Conservation (phyloP, 2,329 filamentous ascomycete genomes). For the Ceratocystis harringtonii region DNA sequence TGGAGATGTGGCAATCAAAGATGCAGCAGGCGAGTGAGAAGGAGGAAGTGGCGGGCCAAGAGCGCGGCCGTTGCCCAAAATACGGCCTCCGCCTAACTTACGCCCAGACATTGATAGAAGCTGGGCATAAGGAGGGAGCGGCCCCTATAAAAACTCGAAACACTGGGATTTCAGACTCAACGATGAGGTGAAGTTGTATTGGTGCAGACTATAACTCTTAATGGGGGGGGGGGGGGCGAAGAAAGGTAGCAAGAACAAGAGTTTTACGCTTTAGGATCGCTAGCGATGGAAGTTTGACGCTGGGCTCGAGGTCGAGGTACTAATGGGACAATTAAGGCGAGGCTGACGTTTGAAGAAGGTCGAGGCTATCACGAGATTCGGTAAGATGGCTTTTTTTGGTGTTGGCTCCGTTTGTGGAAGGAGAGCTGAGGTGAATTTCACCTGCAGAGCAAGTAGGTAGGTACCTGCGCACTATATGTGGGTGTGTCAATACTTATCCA, state of each 20-base stretch:
- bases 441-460: background rate
- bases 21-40: conserved; percentile 29
- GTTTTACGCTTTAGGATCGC: no score
- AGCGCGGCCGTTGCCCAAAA: conserved; percentile 73
- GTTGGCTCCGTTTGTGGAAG: background rate
- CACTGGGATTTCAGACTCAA: background rate
- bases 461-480: background rate
- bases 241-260: no score
- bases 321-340: background rate
- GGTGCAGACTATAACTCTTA: background rate
- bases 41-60: conserved; percentile 46
- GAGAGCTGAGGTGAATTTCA: background rate
- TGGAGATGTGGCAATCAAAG: conserved; percentile 13
- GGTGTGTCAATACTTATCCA: background rate
- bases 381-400: background rate
- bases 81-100: conserved; percentile 82
- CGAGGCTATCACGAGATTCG: background rate
- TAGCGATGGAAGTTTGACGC: no score
- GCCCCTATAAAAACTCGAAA: background rate
- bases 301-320: no score
- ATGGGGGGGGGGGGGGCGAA: background rate
- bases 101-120: conserved; percentile 52
- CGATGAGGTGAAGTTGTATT: background rate
- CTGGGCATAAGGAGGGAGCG: conserved; percentile 12
- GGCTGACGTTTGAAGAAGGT: background rate